Evolutionary conservation across 768 basidiomycete species (phyloP).

Genomic region (Leccinum ochraceum): DNA sequence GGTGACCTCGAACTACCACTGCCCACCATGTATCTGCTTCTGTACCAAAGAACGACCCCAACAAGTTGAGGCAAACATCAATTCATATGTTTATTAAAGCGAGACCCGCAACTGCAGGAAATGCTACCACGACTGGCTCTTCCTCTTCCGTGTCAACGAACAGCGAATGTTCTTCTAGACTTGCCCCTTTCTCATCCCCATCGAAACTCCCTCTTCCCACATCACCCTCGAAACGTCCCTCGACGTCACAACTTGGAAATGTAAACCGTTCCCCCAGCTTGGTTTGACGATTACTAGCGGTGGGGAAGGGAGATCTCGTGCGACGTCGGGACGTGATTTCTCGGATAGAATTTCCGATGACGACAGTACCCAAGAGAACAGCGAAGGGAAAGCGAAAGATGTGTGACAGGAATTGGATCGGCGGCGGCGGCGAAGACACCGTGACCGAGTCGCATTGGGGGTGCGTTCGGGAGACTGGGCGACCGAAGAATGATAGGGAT

Average conservation of each 20-base stretch:
- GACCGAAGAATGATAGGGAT: conserved; percentile 20
- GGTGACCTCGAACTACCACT: conserved; percentile 4
- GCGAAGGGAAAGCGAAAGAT: conserved; percentile 22
- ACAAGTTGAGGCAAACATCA: conserved; percentile 24
- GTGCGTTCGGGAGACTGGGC: conserved; percentile 1
- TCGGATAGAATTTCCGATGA: conserved; percentile 25
- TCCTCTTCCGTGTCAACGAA: conserved; percentile 8
- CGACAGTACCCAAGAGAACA: conserved; percentile 3
- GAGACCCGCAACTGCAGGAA: not conserved
- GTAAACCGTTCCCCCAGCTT: conserved; percentile 5
- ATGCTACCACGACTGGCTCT: not conserved
- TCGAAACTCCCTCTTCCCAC: conserved; percentile 32
- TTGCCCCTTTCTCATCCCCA: conserved; percentile 10
- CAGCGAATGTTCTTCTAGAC: conserved; percentile 12
- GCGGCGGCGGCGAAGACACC: conserved; percentile 1
- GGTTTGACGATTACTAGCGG: conserved; percentile 2
- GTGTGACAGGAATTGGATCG: conserved; percentile 10
- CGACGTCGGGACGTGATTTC: conserved; percentile 45
- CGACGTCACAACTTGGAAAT: conserved; percentile 7
- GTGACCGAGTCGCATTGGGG: conserved; percentile 7
- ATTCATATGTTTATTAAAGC: conserved; percentile 24
- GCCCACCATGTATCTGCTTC: conserved; percentile 8
- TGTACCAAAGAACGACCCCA: conserved; percentile 8
- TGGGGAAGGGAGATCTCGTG: conserved; percentile 28
- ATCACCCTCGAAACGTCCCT: conserved; percentile 22